Base-by-base conservation (phyloP, 345 rosid genomes). In the Triadica sebifera region DNA sequence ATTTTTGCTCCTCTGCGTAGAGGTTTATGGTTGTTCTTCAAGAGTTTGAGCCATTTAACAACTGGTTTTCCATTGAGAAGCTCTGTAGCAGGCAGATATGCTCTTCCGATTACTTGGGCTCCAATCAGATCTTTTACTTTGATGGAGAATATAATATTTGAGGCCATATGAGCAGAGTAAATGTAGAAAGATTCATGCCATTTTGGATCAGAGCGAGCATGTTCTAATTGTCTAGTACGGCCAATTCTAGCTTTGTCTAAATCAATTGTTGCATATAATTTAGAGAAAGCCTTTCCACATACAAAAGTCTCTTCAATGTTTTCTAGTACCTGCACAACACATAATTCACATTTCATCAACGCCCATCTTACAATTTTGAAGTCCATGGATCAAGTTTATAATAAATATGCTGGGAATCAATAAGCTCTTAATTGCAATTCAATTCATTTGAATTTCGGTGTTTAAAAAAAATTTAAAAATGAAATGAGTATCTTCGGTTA, bases 131-230 rank as follows among this genome's bases (percentile, higher is more conserved):
- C 66, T 59, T 74, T 74, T 62, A 81, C 69, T 80, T 85, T 88
- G 77, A 82, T 75, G 53, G 87, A 71, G 79, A 88, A 86, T 4
- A 71, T 66, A 57, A 88, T 73, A 62, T 75, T 75, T 20, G 90
- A 85, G 56, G 86, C 82, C 76, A n/a, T 22, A 65, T 86, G 88
- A 16, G 89, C 89, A 59, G 86, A 83, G 72, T 84, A 84, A 37
- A 88, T 79, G 67, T 78, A 84, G 67, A 79, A 86, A 64, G 86
- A 69, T 71, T 88, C 86, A 13, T 62, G 19, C 86, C 88, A 82
- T 29, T 74, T 70, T 7, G 75, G 84, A 59, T 81, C 57, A 25
- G 81, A 41, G 34, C n/a, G 69, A 37, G 71, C 73, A 38, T 74
- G 72, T 50, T 75, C 68, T 7, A 87, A 8, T 41, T 67, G 39